Evolutionary conservation across 352 stramenopile genomes (phyloP).

Genomic region (Globisporangium cylindrosporum): DNA sequence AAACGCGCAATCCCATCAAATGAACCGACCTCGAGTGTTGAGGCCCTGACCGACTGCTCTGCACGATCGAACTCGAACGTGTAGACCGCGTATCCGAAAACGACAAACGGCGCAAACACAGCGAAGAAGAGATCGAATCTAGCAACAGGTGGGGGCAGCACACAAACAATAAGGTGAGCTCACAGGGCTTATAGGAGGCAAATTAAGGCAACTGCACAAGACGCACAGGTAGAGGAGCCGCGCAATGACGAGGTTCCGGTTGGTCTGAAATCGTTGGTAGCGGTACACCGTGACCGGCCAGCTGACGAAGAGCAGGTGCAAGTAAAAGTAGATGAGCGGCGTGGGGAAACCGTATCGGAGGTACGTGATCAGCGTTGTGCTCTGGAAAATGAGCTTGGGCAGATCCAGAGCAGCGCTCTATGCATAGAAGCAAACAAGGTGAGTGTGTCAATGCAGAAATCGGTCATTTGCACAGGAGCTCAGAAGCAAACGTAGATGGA

Average conservation of each 20-base stretch:
- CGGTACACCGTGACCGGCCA: conserved; percentile 25
- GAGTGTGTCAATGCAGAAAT: neutral
- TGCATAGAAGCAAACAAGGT: neutral
- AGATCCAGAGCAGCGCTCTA: conserved; percentile 21
- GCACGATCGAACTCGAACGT: conserved; percentile 25
- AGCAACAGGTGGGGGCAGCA: neutral
- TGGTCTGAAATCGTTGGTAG: conserved; percentile 18
- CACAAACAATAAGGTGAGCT: neutral
- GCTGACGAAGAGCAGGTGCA: conserved; percentile 19
- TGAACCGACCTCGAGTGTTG: conserved; percentile 8
- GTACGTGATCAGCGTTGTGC: conserved; percentile 21
- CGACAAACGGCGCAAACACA: conserved; percentile 25
- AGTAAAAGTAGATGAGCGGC: conserved; percentile 28
- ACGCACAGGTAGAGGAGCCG: conserved; percentile 24
- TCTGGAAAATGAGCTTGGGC: conserved; percentile 30
- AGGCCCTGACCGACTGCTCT: neutral
- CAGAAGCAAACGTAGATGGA: neutral
- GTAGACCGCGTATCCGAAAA: conserved; percentile 22
- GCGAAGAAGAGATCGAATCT: conserved; percentile 30
- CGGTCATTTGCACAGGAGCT: neutral
- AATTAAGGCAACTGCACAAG: neutral
- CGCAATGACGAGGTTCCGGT: conserved; percentile 17
- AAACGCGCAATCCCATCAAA: conserved; percentile 21
- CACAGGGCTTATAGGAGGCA: too few relatives aligned
- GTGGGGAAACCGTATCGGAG: conserved; percentile 24